Evolutionary conservation across 2,329 filamentous ascomycete species (phyloP).

Genomic region (Diaporthe eres): DNA sequence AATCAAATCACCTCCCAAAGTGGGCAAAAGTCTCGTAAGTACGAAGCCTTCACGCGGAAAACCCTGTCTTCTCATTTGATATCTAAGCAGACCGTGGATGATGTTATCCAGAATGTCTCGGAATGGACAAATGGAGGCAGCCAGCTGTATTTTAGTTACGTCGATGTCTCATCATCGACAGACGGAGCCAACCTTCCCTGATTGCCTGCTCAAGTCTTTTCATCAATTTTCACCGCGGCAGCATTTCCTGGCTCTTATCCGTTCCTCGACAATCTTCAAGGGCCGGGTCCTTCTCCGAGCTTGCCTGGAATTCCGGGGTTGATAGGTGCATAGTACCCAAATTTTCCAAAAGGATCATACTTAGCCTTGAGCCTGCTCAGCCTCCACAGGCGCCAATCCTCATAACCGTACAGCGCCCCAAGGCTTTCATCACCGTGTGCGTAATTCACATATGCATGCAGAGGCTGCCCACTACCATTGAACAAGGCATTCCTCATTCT

Average conservation of each 20-base stretch:
- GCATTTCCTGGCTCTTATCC: background rate
- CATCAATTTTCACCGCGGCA: too few relatives aligned
- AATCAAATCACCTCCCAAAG: background rate
- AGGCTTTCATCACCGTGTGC: slow-evolving; percentile 33
- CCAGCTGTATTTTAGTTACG: background rate
- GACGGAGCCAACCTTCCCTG: background rate
- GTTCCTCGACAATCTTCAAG: background rate
- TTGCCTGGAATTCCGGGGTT: background rate
- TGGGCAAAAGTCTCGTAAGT: background rate
- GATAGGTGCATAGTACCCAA: slow-evolving; percentile 19
- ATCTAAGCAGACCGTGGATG: background rate
- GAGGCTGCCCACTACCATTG: slow-evolving; percentile 15
- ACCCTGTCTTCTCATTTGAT: background rate
- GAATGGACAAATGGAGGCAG: background rate
- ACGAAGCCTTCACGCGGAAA: background rate
- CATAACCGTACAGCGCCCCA: slow-evolving; percentile 49
- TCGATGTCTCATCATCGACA: background rate
- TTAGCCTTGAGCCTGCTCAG: slow-evolving; percentile 51
- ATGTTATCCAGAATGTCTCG: background rate
- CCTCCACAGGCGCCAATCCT: slow-evolving; percentile 51
- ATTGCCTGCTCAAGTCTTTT: background rate
- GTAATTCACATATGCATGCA: slow-evolving; percentile 38
- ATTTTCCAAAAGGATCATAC: slow-evolving; percentile 50
- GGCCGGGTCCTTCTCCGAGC: background rate
- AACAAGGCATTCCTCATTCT: slow-evolving; percentile 2